Evolutionary conservation across 2,329 filamentous ascomycete species (phyloP), one percentile per base, ranked within the genome.

Genomic region (Chrysoporthe deuterocubensis): DNA sequence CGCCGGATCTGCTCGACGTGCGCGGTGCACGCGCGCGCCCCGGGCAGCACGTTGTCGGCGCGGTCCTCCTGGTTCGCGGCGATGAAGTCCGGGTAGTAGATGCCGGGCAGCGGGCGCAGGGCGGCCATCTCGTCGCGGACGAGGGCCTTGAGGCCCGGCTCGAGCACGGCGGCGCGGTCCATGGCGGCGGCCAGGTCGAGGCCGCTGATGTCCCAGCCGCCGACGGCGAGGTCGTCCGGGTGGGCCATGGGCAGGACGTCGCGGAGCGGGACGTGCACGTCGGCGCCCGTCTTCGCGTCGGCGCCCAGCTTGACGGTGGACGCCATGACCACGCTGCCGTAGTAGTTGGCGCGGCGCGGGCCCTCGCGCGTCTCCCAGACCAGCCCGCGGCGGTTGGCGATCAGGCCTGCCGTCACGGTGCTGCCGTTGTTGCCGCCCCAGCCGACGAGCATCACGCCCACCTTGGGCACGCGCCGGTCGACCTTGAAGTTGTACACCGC

Each of bases 1-100:
- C 92, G 87, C 77, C 94, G 94, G 76, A 99, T 90, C 79, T 95
- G 88, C 83, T 98, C 94, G 60, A 99, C 93, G 77, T 99, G 96
- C 67, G 89, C 93, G 81, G 84, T 90, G 79, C 85, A 93, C 72
- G 94, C 94, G 84, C 96, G 96, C 80, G 85, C 87, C 64, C 96
- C 96, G 71, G 91, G 83, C 61, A 98, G 80, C 71, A 97, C 76
- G 76, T 99, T 98, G 83, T 99, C 94, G 72, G 95, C 96, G 76
- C 96, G 92, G 77, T 94, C 94, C 80, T 96, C 94, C 83, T 99
- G 96, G 84, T 99, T 99, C 78, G 96, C 92, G 73, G 96, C 96
- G 77, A 99, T 99, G 85, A 99, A 99, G 82, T 98, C 96, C 1
- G 96, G 96, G 81, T 99, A 99, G 88, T 99, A 99, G 82, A 98